phyloP scores from a whole-genome alignment of 2,329 filamentous ascomycete genomes.

The Botrytis byssoidea region DNA sequence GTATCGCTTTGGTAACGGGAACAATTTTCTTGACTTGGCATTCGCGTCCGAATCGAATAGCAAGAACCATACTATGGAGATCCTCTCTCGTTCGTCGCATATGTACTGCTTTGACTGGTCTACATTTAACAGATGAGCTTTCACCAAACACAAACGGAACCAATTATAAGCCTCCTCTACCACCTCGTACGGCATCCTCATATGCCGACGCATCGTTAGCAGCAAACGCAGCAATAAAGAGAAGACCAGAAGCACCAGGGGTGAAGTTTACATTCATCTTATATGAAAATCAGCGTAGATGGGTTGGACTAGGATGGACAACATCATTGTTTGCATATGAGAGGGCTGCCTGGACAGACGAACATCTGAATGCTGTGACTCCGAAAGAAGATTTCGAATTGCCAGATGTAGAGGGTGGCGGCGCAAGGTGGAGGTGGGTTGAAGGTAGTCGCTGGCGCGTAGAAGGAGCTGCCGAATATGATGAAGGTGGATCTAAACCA shows the following conservation, averaged over 20 bases:
- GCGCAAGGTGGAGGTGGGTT: constrained; percentile 76
- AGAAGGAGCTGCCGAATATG: constrained; percentile 65
- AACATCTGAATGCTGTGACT: constrained; percentile 81
- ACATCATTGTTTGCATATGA: constrained; percentile 89
- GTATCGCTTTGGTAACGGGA: constrained; percentile 80
- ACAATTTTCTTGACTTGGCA: constrained; percentile 91
- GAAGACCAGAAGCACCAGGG: constrained; percentile 61
- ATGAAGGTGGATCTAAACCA: constrained; percentile 43
- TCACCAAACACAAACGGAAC: constrained; percentile 22
- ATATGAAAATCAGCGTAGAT: constrained; percentile 93
- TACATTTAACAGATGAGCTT: constrained; percentile 63
- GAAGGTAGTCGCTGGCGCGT: constrained; percentile 83
- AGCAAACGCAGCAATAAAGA: constrained; percentile 41
- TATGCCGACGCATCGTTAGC: constrained; percentile 36
- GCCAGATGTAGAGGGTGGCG: constrained; percentile 63
- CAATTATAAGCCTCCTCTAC: constrained; percentile 38
- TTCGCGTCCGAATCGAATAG: constrained; percentile 79
- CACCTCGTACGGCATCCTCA: constrained; percentile 33
- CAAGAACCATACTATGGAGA: constrained; percentile 85
- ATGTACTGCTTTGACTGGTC: constrained; percentile 73
- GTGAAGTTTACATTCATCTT: constrained; percentile 96
- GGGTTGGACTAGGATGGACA: constrained; percentile 95
- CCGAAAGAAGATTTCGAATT: constrained; percentile 70
- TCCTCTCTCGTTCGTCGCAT: constrained; percentile 71
- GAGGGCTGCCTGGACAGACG: constrained; percentile 88